phyloP scores from a whole-genome alignment of 495 filamentous ascomycete species.

The Rhizodiscina lignyota region DNA sequence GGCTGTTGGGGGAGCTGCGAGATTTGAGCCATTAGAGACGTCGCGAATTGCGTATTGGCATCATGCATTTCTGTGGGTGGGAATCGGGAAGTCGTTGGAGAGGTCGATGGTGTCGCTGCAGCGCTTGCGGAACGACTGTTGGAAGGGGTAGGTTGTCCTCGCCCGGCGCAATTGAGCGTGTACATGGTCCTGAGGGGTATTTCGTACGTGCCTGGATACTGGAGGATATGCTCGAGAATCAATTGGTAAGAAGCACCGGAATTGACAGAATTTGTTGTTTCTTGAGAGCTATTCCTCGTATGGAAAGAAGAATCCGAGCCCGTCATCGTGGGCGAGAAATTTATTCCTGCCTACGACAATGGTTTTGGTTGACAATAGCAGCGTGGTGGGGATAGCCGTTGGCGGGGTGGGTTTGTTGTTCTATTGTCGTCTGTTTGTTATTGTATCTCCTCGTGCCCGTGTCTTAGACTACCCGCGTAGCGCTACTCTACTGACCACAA shows the following conservation, averaged over 20 bases:
- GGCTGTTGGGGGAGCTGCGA: constrained; percentile 44
- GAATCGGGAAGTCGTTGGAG: constrained; percentile 15
- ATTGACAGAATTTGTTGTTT: constrained; percentile 10
- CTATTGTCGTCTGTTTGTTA: too few relatives aligned
- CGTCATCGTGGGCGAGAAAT: too few relatives aligned
- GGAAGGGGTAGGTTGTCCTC: constrained; percentile 23
- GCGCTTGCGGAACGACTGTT: constrained; percentile 13
- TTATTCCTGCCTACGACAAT: too few relatives aligned
- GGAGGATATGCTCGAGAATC: constrained; percentile 52
- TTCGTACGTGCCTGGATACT: constrained; percentile 50
- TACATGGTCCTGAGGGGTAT: constrained; percentile 64
- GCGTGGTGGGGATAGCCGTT: too few relatives aligned
- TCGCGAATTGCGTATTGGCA: constrained; percentile 27
- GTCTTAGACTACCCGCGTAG: too few relatives aligned
- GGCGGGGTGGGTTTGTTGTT: too few relatives aligned
- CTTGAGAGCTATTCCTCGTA: constrained; percentile 15
- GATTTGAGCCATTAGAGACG: constrained; percentile 46
- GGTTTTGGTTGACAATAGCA: too few relatives aligned
- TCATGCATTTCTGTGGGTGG: background rate
- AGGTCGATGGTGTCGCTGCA: constrained; percentile 16
- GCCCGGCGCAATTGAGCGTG: constrained; percentile 45
- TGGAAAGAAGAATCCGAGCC: constrained; percentile 10
- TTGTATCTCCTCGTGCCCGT: too few relatives aligned
- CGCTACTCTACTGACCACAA: too few relatives aligned
- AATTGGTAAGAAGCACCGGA: constrained; percentile 18